Evolutionary conservation across 225 moss, liverwort and hornwort genomes (phyloP).

Genomic region (Climacium dendroides): DNA sequence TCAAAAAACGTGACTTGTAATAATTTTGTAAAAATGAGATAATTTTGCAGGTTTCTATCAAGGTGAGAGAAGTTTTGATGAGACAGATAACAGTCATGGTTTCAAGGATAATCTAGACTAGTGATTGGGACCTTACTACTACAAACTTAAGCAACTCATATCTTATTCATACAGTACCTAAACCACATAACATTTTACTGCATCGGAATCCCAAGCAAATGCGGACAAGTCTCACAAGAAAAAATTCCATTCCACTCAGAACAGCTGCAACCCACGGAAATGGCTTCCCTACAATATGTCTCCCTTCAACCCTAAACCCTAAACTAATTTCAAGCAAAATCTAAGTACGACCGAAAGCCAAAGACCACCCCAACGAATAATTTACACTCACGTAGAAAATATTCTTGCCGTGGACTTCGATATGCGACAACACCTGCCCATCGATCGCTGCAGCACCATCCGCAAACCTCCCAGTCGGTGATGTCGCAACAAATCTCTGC

Average conservation of each 20-base stretch:
- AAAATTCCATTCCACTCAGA: neutral
- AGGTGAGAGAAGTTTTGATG: neutral
- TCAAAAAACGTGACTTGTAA: neutral
- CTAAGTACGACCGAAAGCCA: neutral
- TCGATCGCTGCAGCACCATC: constrained; percentile 64
- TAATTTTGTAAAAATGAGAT: neutral
- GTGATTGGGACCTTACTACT: neutral
- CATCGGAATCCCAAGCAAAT: neutral
- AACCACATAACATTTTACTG: neutral
- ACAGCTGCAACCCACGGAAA: neutral
- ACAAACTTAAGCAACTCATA: neutral
- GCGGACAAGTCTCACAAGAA: neutral
- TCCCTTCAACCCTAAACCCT: neutral
- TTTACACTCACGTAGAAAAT: constrained; percentile 66
- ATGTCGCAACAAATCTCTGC: constrained; percentile 64
- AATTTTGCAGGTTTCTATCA: neutral
- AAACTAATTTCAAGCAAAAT: neutral
- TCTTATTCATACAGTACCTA: neutral
- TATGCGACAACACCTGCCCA: constrained; percentile 54
- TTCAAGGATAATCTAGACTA: neutral
- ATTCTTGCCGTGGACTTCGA: constrained; percentile 90
- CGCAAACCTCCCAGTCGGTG: constrained; percentile 61
- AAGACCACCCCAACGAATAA: neutral
- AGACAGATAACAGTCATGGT: neutral
- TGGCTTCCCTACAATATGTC: neutral